Conservation (phyloP, 441 rosid species). For the Gossypium schwendimanii region DNA sequence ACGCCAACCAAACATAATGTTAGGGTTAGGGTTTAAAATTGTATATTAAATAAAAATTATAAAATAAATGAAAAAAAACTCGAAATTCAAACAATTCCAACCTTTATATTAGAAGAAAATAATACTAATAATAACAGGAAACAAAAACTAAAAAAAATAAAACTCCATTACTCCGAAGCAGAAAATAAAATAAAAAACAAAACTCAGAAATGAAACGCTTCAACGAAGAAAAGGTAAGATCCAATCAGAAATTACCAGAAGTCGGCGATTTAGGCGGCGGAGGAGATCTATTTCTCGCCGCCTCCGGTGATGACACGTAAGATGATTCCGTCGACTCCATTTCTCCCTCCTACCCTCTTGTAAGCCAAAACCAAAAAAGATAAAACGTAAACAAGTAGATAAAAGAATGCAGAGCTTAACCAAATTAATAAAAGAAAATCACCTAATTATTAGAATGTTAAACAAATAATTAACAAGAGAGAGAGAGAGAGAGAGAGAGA, state of each 20-base stretch:
- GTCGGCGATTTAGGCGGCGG: constrained; percentile 61
- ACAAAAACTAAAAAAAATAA: not conserved
- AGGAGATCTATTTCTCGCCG: constrained; percentile 52
- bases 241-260: constrained; percentile 67
- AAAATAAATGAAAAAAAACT: not conserved
- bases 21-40: not conserved
- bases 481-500: not conserved
- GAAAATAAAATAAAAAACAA: not conserved
- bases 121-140: too few species aligned
- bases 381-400: not conserved
- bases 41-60: not conserved
- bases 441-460: not conserved
- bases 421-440: not conserved
- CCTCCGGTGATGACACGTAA: constrained; percentile 75
- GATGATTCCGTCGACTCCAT: constrained; percentile 95
- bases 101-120: not conserved
- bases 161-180: not conserved
- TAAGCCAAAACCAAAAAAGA: not conserved
- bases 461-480: not conserved
- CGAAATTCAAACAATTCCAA: constrained; percentile 3
- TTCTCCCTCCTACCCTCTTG: not conserved
- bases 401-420: not conserved
- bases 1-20: constrained; percentile 3
- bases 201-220: not conserved
- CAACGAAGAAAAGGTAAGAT: constrained; percentile 26